These are phyloP conservation scores for Mucor mucedo DNA, from an alignment of 371 early-diverging fungal species.

Conservation along the genomic window DNA sequence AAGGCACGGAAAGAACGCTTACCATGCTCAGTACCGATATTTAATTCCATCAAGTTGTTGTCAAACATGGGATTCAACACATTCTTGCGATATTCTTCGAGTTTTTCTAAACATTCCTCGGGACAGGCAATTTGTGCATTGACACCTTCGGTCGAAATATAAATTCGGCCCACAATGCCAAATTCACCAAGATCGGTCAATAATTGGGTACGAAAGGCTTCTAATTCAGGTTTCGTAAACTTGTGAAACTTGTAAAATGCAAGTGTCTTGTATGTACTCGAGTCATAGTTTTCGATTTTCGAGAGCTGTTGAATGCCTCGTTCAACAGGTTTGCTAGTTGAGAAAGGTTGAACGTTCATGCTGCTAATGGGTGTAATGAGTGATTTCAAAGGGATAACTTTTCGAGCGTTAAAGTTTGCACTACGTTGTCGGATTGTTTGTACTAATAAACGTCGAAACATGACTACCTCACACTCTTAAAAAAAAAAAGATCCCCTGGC, in stretches of 20 bases:
- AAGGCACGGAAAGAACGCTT: constrained; percentile 69
- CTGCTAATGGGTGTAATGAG: too few relatives aligned
- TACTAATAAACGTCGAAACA: constrained; percentile 24
- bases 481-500: background rate
- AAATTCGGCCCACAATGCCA: constrained; percentile 76
- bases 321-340: constrained; percentile 12
- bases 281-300: constrained; percentile 28
- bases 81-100: constrained; percentile 42
- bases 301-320: constrained; percentile 18
- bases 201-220: constrained; percentile 54
- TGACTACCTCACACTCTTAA: constrained; percentile 1
- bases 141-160: constrained; percentile 80
- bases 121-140: constrained; percentile 86
- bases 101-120: constrained; percentile 43
- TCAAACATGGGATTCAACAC: constrained; percentile 37
- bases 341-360: constrained; percentile 8
- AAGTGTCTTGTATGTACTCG: constrained; percentile 63
- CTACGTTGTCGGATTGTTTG: background rate
- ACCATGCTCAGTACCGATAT: constrained; percentile 73
- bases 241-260: constrained; percentile 77
- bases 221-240: constrained; percentile 44
- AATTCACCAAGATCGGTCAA: constrained; percentile 52
- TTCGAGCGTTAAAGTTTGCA: background rate
- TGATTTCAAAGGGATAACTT: too few relatives aligned
- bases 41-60: constrained; percentile 62